Conservation (phyloP, 2,329 filamentous ascomycete genomes). For the Elsinoe fawcettii region DNA sequence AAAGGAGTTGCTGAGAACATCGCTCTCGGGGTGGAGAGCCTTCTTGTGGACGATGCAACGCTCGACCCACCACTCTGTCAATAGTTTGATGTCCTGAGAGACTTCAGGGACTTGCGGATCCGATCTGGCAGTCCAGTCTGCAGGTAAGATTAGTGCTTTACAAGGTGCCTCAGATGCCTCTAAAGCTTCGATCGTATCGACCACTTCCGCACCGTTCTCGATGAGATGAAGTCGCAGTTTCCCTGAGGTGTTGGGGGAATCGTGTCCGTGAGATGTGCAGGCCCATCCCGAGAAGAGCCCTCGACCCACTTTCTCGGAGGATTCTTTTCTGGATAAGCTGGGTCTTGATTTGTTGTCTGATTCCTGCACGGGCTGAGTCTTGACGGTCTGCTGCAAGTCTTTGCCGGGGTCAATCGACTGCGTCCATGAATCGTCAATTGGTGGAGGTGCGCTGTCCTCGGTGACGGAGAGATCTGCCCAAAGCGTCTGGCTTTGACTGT, state of each 20-base stretch:
- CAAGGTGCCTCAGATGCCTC: slow-evolving; percentile 20
- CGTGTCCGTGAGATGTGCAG: slow-evolving; percentile 16
- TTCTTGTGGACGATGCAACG: slow-evolving; percentile 70
- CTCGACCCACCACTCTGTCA: slow-evolving; percentile 93
- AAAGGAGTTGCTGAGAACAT: slow-evolving; percentile 72
- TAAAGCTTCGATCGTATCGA: slow-evolving; percentile 21
- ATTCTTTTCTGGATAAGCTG: neutral
- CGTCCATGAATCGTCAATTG: slow-evolving; percentile 20
- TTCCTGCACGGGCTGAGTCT: slow-evolving; percentile 10
- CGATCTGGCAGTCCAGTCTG: slow-evolving; percentile 27
- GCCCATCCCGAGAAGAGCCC: slow-evolving; percentile 27
- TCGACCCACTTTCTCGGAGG: slow-evolving; percentile 1
- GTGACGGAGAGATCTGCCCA: slow-evolving; percentile 74
- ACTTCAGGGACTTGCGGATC: slow-evolving; percentile 21
- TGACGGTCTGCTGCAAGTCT: slow-evolving; percentile 1
- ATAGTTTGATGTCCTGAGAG: slow-evolving; percentile 35
- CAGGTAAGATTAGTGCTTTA: slow-evolving; percentile 30
- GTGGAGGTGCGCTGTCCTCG: slow-evolving; percentile 19
- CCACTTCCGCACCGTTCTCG: slow-evolving; percentile 27
- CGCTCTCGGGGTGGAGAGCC: slow-evolving; percentile 59
- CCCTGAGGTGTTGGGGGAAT: neutral
- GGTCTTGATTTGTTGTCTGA: neutral
- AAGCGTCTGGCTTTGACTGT: slow-evolving; percentile 70
- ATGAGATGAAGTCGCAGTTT: slow-evolving; percentile 2
- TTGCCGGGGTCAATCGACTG: slow-evolving; percentile 18